Percentiles rank a stretch among this genome's conserved stretches.
phyloP scores from a whole-genome alignment of 2,329 filamentous ascomycete genomes.

The Nemania serpens region DNA sequence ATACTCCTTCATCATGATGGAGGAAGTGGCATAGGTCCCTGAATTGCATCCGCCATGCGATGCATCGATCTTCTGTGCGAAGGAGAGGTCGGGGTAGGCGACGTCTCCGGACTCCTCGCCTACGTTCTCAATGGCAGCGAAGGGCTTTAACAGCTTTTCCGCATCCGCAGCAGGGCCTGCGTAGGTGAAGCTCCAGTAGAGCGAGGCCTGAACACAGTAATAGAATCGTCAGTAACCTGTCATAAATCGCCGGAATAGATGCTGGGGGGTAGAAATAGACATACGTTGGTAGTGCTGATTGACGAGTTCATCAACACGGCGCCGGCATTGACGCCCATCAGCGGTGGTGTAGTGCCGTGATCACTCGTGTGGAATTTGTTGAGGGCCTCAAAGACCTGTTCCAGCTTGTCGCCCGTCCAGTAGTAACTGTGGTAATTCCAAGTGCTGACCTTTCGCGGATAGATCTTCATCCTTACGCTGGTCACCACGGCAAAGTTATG shows the following conservation, averaged over 20 bases:
- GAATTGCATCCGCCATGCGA: neutral
- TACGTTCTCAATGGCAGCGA: neutral
- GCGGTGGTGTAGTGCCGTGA: neutral
- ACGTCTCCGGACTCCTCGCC: neutral
- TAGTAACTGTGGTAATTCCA: neutral
- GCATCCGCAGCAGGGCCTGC: no score
- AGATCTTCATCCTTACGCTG: neutral
- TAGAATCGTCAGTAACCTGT: no score
- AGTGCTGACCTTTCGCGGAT: neutral
- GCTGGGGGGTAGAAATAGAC: neutral
- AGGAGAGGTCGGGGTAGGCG: neutral
- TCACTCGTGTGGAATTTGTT: neutral
- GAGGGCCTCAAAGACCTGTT: neutral
- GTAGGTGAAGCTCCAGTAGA: neutral
- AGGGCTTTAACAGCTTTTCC: neutral
- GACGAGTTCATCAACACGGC: neutral
- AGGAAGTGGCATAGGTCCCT: neutral
- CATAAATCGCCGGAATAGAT: no score
- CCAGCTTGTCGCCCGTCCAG: neutral
- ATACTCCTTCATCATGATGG: neutral
- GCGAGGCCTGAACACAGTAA: no score
- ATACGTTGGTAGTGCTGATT: slow-evolving; percentile 24
- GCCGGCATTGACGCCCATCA: neutral
- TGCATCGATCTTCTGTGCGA: neutral
- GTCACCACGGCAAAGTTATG: slow-evolving; percentile 6